Conservation (phyloP, 371 early-diverging fungal genomes). For the Lichtheimia ornata region DNA sequence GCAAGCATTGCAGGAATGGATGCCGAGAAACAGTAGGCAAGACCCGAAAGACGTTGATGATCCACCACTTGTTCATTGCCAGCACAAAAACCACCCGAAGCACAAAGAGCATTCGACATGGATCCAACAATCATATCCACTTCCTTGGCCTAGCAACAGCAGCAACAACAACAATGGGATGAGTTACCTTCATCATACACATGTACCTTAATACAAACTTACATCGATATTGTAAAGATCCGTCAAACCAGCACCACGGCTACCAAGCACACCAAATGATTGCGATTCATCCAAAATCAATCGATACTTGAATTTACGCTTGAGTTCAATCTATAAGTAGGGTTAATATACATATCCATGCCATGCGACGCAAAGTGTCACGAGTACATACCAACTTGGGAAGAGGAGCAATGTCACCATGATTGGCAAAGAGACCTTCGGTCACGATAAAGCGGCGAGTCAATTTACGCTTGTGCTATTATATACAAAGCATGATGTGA, state of each 20-base stretch:
- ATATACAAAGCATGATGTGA: background rate
- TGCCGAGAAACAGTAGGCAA: slow-evolving; percentile 98
- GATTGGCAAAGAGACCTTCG: slow-evolving; percentile 96
- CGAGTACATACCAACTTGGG: slow-evolving; percentile 63
- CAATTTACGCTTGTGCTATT: slow-evolving; percentile 72
- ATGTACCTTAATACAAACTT: slow-evolving; percentile 10
- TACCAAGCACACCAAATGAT: slow-evolving; percentile 93
- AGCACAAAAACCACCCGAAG: slow-evolving; percentile 97
- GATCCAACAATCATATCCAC: slow-evolving; percentile 96
- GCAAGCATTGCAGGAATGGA: slow-evolving; percentile 97
- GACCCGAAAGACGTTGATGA: slow-evolving; percentile 93
- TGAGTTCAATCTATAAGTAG: slow-evolving; percentile 71
- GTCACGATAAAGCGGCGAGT: slow-evolving; percentile 94
- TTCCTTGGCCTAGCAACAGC: slow-evolving; percentile 55
- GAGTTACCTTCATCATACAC: background rate
- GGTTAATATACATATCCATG: background rate
- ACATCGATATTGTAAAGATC: slow-evolving; percentile 80
- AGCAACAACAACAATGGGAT: background rate
- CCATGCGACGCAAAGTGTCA: too few relatives aligned
- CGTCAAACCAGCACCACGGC: slow-evolving; percentile 88
- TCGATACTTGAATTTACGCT: slow-evolving; percentile 96
- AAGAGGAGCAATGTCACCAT: slow-evolving; percentile 92
- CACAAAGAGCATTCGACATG: slow-evolving; percentile 81
- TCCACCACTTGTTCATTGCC: slow-evolving; percentile 89
- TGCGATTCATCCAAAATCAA: slow-evolving; percentile 96